These are phyloP conservation scores for Apophysomyces sp. DNA, from an alignment of 371 early-diverging fungal species.

Conservation along the genomic window DNA sequence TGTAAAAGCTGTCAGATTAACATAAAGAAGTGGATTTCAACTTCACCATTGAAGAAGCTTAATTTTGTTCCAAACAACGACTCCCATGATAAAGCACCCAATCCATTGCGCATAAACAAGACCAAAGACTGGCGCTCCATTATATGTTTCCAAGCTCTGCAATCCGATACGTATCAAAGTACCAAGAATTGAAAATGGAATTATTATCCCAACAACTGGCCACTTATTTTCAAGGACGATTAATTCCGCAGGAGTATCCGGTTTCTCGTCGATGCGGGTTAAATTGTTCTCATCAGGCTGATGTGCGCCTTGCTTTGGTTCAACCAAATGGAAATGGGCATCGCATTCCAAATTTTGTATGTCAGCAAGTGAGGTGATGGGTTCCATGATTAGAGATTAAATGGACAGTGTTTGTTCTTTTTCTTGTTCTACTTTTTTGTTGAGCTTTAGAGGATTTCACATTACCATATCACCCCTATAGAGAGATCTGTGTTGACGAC, in stretches of 20 bases:
- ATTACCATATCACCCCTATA: no score
- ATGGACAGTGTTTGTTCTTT: no score
- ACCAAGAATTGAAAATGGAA: conserved; percentile 67
- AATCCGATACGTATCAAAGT: conserved; percentile 62
- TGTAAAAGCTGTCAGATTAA: conserved; percentile 5
- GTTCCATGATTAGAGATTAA: no score
- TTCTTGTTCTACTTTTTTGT: no score
- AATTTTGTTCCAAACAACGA: conserved; percentile 24
- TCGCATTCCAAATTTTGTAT: no score
- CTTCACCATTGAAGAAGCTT: conserved; percentile 15
- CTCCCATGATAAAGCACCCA: conserved; percentile 74
- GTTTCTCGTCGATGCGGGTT: background rate
- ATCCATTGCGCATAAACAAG: conserved; percentile 69
- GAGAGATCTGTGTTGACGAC: no score
- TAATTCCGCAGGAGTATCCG: background rate
- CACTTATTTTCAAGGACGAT: conserved; percentile 37
- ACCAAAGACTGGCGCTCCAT: conserved; percentile 61
- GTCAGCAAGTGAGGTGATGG: no score
- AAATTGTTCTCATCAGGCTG: background rate
- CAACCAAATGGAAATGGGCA: no score
- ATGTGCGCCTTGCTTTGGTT: no score
- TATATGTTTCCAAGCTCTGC: conserved; percentile 53
- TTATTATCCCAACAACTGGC: conserved; percentile 37
- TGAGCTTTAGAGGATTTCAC: no score
- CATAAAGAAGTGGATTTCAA: background rate